Percentiles rank a stretch among this genome's conserved stretches.
Evolutionary conservation across 768 basidiomycete genomes (phyloP).

Genomic region (Strobilomyces confusus): DNA sequence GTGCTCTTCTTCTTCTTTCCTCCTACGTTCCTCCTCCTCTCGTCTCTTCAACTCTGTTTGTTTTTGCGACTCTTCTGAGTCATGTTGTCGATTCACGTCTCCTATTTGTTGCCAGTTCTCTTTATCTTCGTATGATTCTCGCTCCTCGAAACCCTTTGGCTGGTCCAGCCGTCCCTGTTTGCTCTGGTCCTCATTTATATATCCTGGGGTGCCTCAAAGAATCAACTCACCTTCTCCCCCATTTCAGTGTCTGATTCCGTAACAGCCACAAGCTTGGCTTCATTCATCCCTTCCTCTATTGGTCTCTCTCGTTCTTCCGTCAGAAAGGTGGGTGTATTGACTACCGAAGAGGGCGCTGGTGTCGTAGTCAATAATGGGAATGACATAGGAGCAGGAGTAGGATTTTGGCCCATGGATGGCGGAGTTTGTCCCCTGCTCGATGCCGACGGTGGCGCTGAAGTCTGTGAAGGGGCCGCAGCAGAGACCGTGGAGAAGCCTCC

Average conservation of each 20-base stretch:
- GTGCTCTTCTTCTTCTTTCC: constrained; percentile 11
- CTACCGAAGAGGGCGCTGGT: constrained; percentile 15
- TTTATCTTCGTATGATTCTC: background rate
- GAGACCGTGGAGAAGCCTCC: background rate
- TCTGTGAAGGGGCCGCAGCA: constrained; percentile 7
- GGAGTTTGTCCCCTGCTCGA: constrained; percentile 5
- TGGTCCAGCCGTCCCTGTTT: background rate
- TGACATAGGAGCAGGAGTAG: constrained; percentile 8
- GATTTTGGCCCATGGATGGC: constrained; percentile 1
- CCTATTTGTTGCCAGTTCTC: background rate
- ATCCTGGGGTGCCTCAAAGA: background rate
- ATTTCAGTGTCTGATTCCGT: background rate
- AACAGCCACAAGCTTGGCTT: background rate
- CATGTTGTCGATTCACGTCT: constrained; percentile 1
- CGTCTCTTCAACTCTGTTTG: background rate
- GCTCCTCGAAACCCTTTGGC: background rate
- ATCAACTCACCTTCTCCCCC: background rate
- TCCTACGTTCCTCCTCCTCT: constrained; percentile 15
- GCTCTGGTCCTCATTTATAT: constrained; percentile 16
- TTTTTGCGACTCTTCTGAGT: constrained; percentile 3
- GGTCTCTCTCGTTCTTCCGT: constrained; percentile 37
- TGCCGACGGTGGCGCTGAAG: background rate
- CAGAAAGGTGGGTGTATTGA: constrained; percentile 1
- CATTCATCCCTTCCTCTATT: constrained; percentile 34
- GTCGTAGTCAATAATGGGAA: constrained; percentile 17